Evolutionary conservation across 345 rosid species (phyloP).

Genomic region (Heritiera fomes): DNA sequence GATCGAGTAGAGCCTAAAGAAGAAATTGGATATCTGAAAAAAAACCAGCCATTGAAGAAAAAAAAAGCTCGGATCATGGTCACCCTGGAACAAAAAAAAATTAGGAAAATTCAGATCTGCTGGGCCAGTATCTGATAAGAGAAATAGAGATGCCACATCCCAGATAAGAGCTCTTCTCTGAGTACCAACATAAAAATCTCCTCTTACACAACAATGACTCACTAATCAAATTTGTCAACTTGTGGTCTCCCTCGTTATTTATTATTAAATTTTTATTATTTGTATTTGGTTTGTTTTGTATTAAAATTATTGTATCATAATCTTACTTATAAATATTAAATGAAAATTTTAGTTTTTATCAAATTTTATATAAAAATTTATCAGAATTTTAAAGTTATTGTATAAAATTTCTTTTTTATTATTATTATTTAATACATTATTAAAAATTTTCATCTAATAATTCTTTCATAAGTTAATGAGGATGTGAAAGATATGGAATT

Average conservation of each 20-base stretch:
- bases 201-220: constrained; percentile 33
- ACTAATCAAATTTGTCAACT: constrained; percentile 42
- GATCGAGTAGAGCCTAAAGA: constrained; percentile 12
- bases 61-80: constrained; percentile 28
- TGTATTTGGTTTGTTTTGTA: no score
- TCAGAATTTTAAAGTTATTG: no score
- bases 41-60: constrained; percentile 21
- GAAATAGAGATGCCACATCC: constrained; percentile 33
- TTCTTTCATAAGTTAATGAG: not conserved
- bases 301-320: no score
- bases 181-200: not conserved
- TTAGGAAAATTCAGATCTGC: constrained; percentile 31
- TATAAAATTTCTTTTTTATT: no score
- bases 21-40: constrained; percentile 14
- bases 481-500: constrained; percentile 26
- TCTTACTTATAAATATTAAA: no score
- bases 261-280: not conserved
- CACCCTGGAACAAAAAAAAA: not conserved
- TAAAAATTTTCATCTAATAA: no score
- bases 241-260: constrained; percentile 31
- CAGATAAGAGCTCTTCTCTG: constrained; percentile 26
- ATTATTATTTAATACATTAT: no score
- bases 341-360: no score
- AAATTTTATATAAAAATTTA: no score
- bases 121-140: constrained; percentile 32